phyloP scores from a whole-genome alignment of 306 rosid genomes.

The Albizia julibrissin region DNA sequence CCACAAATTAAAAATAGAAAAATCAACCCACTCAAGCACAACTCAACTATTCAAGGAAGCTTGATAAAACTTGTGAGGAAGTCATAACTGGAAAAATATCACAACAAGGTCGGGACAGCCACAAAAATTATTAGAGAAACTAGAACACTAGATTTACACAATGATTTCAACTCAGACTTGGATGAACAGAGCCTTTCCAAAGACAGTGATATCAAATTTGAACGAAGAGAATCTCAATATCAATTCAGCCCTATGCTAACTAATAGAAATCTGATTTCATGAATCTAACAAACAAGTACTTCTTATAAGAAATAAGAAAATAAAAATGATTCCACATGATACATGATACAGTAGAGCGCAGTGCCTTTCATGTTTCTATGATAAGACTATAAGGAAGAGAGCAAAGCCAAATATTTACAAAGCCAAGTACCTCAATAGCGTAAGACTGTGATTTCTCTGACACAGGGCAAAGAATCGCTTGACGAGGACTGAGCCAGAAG shows the following conservation, averaged over 20 bases:
- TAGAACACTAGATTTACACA: background rate
- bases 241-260: background rate
- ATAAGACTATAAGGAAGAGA: conserved; percentile 10
- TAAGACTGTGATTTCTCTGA: conserved; percentile 85
- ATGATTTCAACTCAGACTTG: conserved; percentile 5
- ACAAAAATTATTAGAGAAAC: background rate
- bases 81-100: background rate
- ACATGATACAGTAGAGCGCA: conserved; percentile 32
- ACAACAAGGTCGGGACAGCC: background rate
- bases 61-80: background rate
- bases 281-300: background rate
- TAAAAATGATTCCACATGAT: background rate
- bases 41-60: background rate
- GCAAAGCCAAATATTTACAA: conserved; percentile 20
- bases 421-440: conserved; percentile 58
- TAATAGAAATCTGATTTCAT: background rate
- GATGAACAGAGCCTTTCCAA: conserved; percentile 15
- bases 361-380: conserved; percentile 58
- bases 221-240: background rate
- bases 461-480: conserved; percentile 90
- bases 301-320: background rate
- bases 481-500: conserved; percentile 98
- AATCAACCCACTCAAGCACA: background rate
- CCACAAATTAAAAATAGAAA: background rate
- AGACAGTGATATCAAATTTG: background rate